Conservation (phyloP, 441 rosid species). For the Euphorbia corollata region DNA sequence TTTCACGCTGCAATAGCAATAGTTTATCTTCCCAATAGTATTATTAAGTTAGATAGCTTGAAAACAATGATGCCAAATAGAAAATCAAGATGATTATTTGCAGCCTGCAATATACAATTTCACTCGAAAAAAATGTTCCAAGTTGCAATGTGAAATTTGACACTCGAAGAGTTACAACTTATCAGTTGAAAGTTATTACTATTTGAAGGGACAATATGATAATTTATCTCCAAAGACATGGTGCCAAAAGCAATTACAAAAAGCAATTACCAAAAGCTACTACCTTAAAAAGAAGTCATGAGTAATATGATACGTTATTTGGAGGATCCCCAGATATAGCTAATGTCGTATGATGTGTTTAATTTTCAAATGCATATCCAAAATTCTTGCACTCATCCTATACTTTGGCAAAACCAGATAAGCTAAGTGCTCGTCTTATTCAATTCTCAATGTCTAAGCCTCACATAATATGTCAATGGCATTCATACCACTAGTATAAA, state of each 20-base stretch:
- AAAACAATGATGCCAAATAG: background rate
- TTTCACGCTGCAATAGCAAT: background rate
- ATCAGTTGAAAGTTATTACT: background rate
- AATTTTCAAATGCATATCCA: background rate
- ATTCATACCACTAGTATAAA: background rate
- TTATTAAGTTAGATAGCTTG: background rate
- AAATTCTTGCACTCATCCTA: background rate
- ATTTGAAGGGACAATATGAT: background rate
- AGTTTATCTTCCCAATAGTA: background rate
- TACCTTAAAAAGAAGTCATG: background rate
- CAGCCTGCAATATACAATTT: background rate
- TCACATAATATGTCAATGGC: background rate
- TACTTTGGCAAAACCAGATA: slow-evolving; percentile 1
- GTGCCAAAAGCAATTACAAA: background rate
- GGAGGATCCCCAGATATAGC: background rate
- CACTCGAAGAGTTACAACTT: background rate
- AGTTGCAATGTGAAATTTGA: background rate
- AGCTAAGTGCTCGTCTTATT: background rate
- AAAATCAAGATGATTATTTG: background rate
- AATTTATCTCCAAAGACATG: background rate
- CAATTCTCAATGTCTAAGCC: background rate
- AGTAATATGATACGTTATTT: background rate
- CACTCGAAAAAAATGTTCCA: background rate
- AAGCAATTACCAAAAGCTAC: background rate
- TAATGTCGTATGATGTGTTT: slow-evolving; percentile 2